Percentiles rank a stretch among this genome's conserved stretches.
Conservation (phyloP, 768 basidiomycete species). For the Ramaria sp. region DNA sequence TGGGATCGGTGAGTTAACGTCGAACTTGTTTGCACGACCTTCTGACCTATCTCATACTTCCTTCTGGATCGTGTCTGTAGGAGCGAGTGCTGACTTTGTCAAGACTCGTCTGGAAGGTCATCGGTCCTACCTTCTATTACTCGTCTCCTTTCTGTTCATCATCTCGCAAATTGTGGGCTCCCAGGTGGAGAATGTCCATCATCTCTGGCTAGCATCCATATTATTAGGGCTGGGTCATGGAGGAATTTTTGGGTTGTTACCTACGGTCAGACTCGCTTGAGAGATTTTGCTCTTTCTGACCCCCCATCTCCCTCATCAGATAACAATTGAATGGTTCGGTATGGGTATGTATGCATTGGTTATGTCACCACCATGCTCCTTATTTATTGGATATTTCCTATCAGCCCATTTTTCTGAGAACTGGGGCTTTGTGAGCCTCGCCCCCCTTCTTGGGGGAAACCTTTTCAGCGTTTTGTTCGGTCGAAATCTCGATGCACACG, state of each 20-base stretch:
- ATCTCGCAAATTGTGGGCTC: conserved; percentile 57
- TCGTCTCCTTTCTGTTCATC: conserved; percentile 59
- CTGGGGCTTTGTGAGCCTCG: conserved; percentile 69
- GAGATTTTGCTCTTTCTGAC: not conserved
- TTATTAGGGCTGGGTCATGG: conserved; percentile 46
- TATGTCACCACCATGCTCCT: not conserved
- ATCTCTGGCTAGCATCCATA: conserved; percentile 54
- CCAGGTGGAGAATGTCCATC: conserved; percentile 39
- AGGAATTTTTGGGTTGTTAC: conserved; percentile 23
- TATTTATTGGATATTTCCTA: not conserved
- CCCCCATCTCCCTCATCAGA: conserved; percentile 11
- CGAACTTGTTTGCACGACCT: not conserved
- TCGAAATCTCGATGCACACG: conserved; percentile 67
- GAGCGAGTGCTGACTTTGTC: conserved; percentile 55
- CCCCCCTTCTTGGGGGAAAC: conserved; percentile 68
- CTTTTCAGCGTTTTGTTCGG: conserved; percentile 81
- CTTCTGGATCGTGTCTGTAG: conserved; percentile 22
- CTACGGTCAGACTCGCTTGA: conserved; percentile 19
- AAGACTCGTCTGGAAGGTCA: conserved; percentile 48
- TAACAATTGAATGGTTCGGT: conserved; percentile 59
- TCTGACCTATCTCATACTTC: not conserved
- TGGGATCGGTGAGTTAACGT: conserved; percentile 42
- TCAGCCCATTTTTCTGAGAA: conserved; percentile 72
- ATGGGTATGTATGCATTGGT: conserved; percentile 40
- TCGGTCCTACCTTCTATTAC: conserved; percentile 55